phyloP scores from a whole-genome alignment of 805 yeast species.

The Lipomyces lipofer region DNA sequence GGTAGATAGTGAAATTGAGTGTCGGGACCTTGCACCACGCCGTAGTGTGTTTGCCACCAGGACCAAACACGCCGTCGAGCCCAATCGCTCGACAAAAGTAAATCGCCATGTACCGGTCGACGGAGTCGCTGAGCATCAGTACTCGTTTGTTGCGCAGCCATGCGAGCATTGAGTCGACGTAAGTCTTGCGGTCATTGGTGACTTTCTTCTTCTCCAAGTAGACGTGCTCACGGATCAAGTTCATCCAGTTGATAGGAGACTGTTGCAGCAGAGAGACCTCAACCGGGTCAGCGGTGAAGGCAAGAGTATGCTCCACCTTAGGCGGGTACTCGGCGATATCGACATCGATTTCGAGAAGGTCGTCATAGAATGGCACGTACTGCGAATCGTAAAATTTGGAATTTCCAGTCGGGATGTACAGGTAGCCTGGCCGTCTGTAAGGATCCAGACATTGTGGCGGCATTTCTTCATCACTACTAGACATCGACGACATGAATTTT shows the following conservation, averaged over 20 bases:
- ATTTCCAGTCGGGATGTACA: constrained; percentile 3
- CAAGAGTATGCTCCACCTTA: neutral
- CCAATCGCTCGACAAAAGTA: constrained; percentile 12
- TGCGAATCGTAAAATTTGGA: neutral
- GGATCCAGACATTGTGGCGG: no score
- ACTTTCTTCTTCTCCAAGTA: neutral
- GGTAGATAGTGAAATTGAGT: constrained; percentile 13
- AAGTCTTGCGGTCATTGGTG: constrained; percentile 4
- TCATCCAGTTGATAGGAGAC: constrained; percentile 17
- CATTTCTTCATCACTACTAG: no score
- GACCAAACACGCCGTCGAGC: neutral
- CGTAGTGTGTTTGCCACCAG: constrained; percentile 15
- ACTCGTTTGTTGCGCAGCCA: constrained; percentile 13
- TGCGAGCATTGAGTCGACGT: constrained; percentile 1
- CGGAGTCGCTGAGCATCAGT: constrained; percentile 13
- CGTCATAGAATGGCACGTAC: constrained; percentile 18
- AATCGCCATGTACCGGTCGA: constrained; percentile 12
- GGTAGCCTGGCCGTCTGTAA: constrained; percentile 17
- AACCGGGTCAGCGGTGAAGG: neutral
- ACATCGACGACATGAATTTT: no score
- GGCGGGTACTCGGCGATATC: neutral
- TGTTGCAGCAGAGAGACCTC: constrained; percentile 5
- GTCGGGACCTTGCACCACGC: constrained; percentile 11
- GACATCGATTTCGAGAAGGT: constrained; percentile 1
- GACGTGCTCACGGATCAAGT: constrained; percentile 4